Evolutionary conservation across 1,284 basidiomycete genomes (phyloP).

Genomic region (Exsudoporus floridanus): DNA sequence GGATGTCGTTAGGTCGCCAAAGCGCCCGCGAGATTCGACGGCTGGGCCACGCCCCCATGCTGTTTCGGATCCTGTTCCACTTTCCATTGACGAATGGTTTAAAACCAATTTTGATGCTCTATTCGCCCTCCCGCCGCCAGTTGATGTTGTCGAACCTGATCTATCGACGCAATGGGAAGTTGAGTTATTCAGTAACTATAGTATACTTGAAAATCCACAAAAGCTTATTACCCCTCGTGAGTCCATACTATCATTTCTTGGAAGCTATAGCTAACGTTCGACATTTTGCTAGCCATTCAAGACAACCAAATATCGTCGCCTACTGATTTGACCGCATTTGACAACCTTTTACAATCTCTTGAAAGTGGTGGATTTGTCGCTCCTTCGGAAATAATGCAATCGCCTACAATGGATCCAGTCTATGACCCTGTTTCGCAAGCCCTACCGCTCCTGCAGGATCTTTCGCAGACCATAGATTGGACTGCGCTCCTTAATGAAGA

Average conservation of each 20-base stretch:
- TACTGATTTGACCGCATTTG: conserved; percentile 1
- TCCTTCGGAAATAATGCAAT: not conserved
- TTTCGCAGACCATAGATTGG: conserved; percentile 15
- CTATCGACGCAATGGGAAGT: conserved; percentile 17
- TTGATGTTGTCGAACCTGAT: conserved; percentile 16
- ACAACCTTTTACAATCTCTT: conserved; percentile 11
- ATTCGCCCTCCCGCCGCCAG: conserved; percentile 25
- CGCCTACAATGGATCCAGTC: not conserved
- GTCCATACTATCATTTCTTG: not conserved
- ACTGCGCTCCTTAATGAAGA: conserved; percentile 5
- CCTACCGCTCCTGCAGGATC: not conserved
- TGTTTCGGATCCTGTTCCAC: conserved; percentile 33
- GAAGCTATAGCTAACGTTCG: not conserved
- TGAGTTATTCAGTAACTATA: conserved; percentile 23
- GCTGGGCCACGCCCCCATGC: conserved; percentile 20
- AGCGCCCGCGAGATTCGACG: conserved; percentile 26
- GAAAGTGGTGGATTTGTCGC: not conserved
- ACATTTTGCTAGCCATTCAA: not conserved
- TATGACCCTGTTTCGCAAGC: not conserved
- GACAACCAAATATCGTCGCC: not conserved
- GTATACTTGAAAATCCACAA: conserved; percentile 4
- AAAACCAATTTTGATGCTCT: conserved; percentile 14
- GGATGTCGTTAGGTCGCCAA: conserved; percentile 14
- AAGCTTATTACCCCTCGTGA: not conserved
- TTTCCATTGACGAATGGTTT: conserved; percentile 29